Evolutionary conservation across 148 eudicot genomes (phyloP), one percentile per base, ranked within the genome.

Genomic region (Camellia sinensis): DNA sequence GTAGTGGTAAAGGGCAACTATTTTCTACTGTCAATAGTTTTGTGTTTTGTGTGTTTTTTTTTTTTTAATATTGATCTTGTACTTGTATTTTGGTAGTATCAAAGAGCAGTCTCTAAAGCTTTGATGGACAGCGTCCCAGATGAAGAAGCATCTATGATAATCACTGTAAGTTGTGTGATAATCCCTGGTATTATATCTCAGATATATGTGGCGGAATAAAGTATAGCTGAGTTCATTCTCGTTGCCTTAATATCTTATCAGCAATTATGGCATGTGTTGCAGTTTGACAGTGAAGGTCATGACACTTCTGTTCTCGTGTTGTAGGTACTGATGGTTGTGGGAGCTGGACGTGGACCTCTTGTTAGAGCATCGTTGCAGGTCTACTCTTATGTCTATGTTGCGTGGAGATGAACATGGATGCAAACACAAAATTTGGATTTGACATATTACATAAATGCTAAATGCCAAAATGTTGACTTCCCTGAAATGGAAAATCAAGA

Each of bases 321-420:
- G 21, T 76, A 95, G 98, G 93, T 96, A 53, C 82, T 96, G 87
- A 96, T 96, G 99, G 99, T 96, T 82, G 99, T 96, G 60, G 99
- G 99, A 79, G 99, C 99, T 81, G 99, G 99, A 77, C 89, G 99
- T 62, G 99, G 99, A 54, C 99, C 99, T 80, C 99, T 96, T 83
- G 97, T 96, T 48, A 84, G 97, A 89, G 98, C 99, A 62, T 90
- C 99, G 17, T 86, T 96, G 78, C 91, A 92, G 99, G 99, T 95
- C 69, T 66, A 60, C 44, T 54, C 41, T 63, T 64, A 22, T 56
- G 45, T 45, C 70, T 76, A 45, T 64, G 12, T 46, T 57, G 71
- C 61, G 10, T 37, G 54, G 37, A 18, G 52, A 41, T 43, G 67
- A 10, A 19, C 43, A 12, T 73, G 17, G 5, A 50, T n/a, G 8